phyloP scores from a whole-genome alignment of 495 filamentous ascomycete genomes.

The Penicillium odoratum region DNA sequence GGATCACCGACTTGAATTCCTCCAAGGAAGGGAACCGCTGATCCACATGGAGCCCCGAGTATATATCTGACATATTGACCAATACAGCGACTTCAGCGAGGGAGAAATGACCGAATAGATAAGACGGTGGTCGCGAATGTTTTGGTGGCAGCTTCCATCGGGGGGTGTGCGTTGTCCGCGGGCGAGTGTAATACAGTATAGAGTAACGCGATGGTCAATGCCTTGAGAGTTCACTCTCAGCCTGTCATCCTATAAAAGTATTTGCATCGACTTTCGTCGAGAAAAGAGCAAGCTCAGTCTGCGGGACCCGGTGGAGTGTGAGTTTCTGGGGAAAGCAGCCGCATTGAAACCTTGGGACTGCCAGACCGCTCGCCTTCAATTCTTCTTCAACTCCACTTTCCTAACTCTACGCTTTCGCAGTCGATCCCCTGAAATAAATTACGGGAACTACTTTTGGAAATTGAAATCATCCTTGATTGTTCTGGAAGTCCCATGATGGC shows the following conservation, averaged over 20 bases:
- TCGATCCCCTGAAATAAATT: not conserved
- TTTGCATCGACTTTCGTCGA: conserved; percentile 7
- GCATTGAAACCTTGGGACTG: conserved; percentile 10
- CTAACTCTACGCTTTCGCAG: not conserved
- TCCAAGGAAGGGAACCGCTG: conserved; percentile 46
- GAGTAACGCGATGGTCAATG: conserved; percentile 12
- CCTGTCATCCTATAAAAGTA: conserved; percentile 14
- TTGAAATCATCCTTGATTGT: not conserved
- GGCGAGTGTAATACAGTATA: not conserved
- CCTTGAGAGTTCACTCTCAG: conserved; percentile 1
- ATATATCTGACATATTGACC: conserved; percentile 43
- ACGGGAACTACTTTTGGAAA: not conserved
- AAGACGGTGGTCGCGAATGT: conserved; percentile 20
- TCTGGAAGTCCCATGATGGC: conserved; percentile 32
- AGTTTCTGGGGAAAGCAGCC: conserved; percentile 22
- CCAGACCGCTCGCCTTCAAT: conserved; percentile 31
- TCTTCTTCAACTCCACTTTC: conserved; percentile 6
- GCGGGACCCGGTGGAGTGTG: conserved; percentile 5
- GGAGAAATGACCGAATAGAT: conserved; percentile 18
- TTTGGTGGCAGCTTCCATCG: conserved; percentile 24
- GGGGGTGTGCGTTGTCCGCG: conserved; percentile 14
- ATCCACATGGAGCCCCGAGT: conserved; percentile 47
- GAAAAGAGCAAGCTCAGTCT: not conserved
- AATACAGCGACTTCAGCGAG: conserved; percentile 1
- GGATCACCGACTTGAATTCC: conserved; percentile 45